A percentile compares a stretch with the other conserved stretches of the same genome.
Evolutionary conservation across 345 rosid genomes (phyloP).

Genomic region (Eucalyptus brandiana): DNA sequence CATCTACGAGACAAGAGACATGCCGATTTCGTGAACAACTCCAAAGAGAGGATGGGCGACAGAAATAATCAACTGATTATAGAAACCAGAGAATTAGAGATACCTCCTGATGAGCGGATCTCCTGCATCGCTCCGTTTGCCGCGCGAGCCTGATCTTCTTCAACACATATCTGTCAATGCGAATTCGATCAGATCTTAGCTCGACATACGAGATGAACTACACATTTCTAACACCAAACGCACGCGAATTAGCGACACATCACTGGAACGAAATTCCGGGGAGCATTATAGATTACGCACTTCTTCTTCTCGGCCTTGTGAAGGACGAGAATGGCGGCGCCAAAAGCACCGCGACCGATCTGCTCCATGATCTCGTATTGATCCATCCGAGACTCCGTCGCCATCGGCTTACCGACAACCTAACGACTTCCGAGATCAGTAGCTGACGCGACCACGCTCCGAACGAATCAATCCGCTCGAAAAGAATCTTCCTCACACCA

Average conservation of each 20-base stretch:
- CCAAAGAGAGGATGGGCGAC: neutral
- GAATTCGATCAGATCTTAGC: neutral
- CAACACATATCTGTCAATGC: constrained; percentile 61
- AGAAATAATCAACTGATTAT: neutral
- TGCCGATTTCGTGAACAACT: neutral
- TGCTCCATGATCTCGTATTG: constrained; percentile 99
- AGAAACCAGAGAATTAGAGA: neutral
- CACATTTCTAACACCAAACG: neutral
- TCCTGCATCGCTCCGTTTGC: constrained; percentile 93
- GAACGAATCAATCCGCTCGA: neutral
- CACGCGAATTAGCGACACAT: neutral
- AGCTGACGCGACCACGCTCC: neutral
- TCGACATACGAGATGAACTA: neutral
- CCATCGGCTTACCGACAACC: neutral
- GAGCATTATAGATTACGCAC: constrained; percentile 7
- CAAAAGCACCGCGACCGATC: constrained; percentile 98
- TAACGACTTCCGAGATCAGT: neutral
- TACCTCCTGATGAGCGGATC: constrained; percentile 99
- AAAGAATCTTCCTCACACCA: neutral
- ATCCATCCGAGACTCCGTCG: constrained; percentile 96
- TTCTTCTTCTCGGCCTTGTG: constrained; percentile 91
- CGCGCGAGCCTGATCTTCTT: constrained; percentile 98
- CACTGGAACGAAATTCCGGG: neutral
- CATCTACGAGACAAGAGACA: constrained; percentile 47
- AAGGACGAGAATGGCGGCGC: constrained; percentile 92